A percentile compares a stretch with the other conserved stretches of the same genome.
These are phyloP conservation scores for Suillus sp. DNA, from an alignment of 768 basidiomycete genomes.

Conservation along the genomic window DNA sequence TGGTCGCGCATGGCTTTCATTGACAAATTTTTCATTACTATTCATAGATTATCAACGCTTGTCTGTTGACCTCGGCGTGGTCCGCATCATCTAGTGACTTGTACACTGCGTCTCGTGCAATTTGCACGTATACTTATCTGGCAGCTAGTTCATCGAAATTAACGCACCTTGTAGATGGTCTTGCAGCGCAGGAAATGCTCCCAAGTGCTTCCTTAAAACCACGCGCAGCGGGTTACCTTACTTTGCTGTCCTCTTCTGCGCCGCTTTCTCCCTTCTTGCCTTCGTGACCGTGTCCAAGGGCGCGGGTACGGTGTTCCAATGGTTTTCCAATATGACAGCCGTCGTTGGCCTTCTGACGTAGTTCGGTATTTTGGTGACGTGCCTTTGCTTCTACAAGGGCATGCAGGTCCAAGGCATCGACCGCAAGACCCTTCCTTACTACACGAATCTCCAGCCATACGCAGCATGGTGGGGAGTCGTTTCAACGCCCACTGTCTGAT, in stretches of 20 bases:
- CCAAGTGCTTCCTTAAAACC: slow-evolving; percentile 72
- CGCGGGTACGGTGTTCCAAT: slow-evolving; percentile 74
- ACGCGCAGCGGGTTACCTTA: slow-evolving; percentile 76
- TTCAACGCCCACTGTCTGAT: slow-evolving; percentile 50
- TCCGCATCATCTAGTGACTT: slow-evolving; percentile 89
- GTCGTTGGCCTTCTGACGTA: slow-evolving; percentile 74
- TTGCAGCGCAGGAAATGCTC: slow-evolving; percentile 84
- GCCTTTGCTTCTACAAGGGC: slow-evolving; percentile 84
- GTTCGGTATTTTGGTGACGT: slow-evolving; percentile 77
- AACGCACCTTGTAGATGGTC: slow-evolving; percentile 57
- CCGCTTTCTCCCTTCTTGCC: slow-evolving; percentile 68
- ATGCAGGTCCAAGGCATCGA: slow-evolving; percentile 79
- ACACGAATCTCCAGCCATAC: slow-evolving; percentile 66
- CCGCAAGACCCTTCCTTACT: slow-evolving; percentile 70
- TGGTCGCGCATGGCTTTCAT: slow-evolving; percentile 26
- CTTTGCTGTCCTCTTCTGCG: slow-evolving; percentile 67
- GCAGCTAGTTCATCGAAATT: slow-evolving; percentile 3
- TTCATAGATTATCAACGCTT: slow-evolving; percentile 73
- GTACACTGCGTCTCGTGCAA: slow-evolving; percentile 84
- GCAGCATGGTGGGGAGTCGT: slow-evolving; percentile 58
- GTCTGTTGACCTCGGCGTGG: slow-evolving; percentile 87
- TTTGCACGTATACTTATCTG: slow-evolving; percentile 55
- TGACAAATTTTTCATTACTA: not conserved
- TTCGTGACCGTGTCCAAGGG: slow-evolving; percentile 76
- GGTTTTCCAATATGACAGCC: slow-evolving; percentile 80